phyloP scores from a whole-genome alignment of 2,329 filamentous ascomycete species.

The Rhinocladiella similis region DNA sequence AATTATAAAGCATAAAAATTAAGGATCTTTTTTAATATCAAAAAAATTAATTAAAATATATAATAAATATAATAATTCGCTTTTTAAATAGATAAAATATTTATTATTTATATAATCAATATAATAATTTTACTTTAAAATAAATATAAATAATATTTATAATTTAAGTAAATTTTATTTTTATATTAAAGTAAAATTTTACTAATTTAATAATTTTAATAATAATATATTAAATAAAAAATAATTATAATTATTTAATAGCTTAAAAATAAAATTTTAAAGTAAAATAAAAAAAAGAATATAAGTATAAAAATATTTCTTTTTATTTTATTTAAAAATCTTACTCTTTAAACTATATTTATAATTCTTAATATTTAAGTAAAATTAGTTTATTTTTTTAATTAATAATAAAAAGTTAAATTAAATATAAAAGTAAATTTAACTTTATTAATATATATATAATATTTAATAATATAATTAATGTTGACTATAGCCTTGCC shows the following conservation, averaged over 20 bases:
- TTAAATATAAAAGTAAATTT: not conserved
- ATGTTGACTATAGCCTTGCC: too few relatives aligned
- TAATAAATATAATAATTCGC: not conserved
- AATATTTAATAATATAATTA: too few relatives aligned
- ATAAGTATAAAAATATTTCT: not conserved
- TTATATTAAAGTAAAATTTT: not conserved
- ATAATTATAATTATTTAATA: not conserved
- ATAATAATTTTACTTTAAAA: not conserved
- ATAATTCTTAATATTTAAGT: not conserved
- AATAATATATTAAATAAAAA: not conserved
- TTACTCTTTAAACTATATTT: not conserved
- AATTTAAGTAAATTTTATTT: not conserved
- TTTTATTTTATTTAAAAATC: not conserved
- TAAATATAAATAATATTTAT: not conserved
- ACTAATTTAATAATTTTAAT: not conserved
- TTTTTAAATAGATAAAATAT: not conserved
- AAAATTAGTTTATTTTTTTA: not conserved
- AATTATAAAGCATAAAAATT: not conserved
- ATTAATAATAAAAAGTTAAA: not conserved
- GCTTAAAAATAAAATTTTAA: not conserved
- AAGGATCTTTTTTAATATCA: not conserved
- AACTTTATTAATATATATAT: not conserved
- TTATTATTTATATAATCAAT: too few relatives aligned
- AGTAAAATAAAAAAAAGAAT: too few relatives aligned
- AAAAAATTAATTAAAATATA: not conserved